These are phyloP conservation scores for Magnaporthiopsis rhizophila DNA, from an alignment of 2,329 filamentous ascomycete species.

Conservation along the genomic window DNA sequence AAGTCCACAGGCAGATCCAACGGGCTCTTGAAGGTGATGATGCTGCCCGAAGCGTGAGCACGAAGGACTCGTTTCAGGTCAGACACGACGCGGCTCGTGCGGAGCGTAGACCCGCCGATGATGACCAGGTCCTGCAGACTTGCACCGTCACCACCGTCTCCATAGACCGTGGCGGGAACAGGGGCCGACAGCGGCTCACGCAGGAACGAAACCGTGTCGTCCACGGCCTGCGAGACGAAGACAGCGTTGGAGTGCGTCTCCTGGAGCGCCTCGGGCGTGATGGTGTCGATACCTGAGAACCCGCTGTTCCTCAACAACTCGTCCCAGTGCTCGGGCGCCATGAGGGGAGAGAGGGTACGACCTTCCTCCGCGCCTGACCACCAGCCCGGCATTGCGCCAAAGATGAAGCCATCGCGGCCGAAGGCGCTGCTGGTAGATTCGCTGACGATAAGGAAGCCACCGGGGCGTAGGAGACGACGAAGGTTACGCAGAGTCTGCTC, in stretches of 20 bases:
- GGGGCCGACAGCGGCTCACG: conserved; percentile 12
- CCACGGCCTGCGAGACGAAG: conserved; percentile 18
- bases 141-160: neutral
- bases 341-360: conserved; percentile 9
- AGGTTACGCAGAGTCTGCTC: conserved; percentile 23
- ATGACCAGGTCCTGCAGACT: conserved; percentile 11
- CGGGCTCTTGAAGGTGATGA: neutral
- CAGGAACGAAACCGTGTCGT: conserved; percentile 15
- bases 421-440: conserved; percentile 4
- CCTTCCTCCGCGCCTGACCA: conserved; percentile 14
- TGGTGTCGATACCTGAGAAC: conserved; percentile 17
- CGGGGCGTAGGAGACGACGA: conserved; percentile 26
- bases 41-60: neutral
- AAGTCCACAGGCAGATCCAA: conserved; percentile 4
- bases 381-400: conserved; percentile 13
- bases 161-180: neutral
- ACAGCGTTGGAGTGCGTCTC: conserved; percentile 7
- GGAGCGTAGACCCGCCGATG: conserved; percentile 13
- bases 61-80: neutral
- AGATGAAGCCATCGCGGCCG: conserved; percentile 4
- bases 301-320: conserved; percentile 14
- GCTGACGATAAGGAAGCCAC: conserved; percentile 29
- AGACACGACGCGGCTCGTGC: neutral
- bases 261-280: neutral
- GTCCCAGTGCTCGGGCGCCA: conserved; percentile 15